Evolutionary conservation across 1,284 basidiomycete genomes (phyloP), one percentile per base, ranked within the genome.

Genomic region (Leccinum subrobustum): DNA sequence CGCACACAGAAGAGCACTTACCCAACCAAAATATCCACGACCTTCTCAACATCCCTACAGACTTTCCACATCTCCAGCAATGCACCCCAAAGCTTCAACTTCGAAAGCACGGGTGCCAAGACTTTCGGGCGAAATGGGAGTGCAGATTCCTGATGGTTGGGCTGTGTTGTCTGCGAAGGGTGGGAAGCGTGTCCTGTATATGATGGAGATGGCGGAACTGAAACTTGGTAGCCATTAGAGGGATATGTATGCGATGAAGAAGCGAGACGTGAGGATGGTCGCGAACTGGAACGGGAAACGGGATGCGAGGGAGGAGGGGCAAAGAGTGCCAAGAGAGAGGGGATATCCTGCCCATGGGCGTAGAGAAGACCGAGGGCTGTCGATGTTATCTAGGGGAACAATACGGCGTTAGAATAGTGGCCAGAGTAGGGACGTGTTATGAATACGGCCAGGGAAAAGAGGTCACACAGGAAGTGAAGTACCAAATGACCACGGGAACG

Each of bases 101-200:
- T 90, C 16, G 85, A 88, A 0, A 96, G 82, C 0, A 89, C 87
- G 0, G 93, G 95, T 67, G 96, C 94, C 27, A 96, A 85, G 42
- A 90, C 82, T 88, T 92, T 65, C 8, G 57, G 47, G 6, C 56
- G 63, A 50, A 74, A 56, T 8, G 66, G 61, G 2, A 64, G 33
- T 2, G 42, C 52, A 23, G 63, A 52, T 23, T 27, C 52, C 14
- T 25, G 29, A 25, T 42, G 20, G 23, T 27, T 53, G 11, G 50
- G 7, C 37, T 11, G 47, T 12, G n/a, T 8, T 18, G 18, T 14
- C 23, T 65, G 62, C 12, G 63, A 60, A 8, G 57, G 51, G 9
- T 64, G 54, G 12, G 64, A 60, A 9, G 39, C 16, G 4, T 64
- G 59, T 23, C 48, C 56, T 20, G 54, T 16, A 35, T 71, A 60